Percentiles rank a stretch among this genome's conserved stretches.
Evolutionary conservation across 2,329 filamentous ascomycete species (phyloP).

Genomic region (Calonectria hawksworthii): DNA sequence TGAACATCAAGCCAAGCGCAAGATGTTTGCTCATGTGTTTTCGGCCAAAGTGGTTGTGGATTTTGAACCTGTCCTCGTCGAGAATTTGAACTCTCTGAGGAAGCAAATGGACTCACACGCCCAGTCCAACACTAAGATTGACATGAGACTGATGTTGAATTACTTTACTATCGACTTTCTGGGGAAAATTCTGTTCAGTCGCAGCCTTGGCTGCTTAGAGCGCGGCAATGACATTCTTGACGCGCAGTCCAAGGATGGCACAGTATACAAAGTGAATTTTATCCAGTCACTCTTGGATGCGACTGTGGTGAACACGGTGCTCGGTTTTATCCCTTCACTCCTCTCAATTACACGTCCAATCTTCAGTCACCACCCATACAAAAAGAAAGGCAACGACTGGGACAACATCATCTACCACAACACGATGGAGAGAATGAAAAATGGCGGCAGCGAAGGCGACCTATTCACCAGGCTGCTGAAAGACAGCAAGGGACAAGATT

Average conservation of each 20-base stretch:
- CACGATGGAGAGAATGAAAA: neutral
- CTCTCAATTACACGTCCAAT: neutral
- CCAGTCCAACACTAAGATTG: neutral
- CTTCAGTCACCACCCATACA: neutral
- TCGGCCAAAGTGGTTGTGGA: constrained; percentile 5
- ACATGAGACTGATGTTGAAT: constrained; percentile 15
- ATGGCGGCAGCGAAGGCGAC: neutral
- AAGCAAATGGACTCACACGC: neutral
- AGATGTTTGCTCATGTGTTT: constrained; percentile 24
- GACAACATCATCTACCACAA: constrained; percentile 24
- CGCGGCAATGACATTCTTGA: constrained; percentile 19
- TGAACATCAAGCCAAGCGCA: constrained; percentile 26
- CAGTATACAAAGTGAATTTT: constrained; percentile 7
- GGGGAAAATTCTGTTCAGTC: neutral
- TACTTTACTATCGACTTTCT: constrained; percentile 31
- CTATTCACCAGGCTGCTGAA: neutral
- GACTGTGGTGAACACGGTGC: constrained; percentile 7
- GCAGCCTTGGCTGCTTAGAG: constrained; percentile 15
- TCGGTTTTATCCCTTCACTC: neutral
- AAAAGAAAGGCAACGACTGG: constrained; percentile 7
- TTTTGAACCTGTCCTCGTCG: constrained; percentile 10
- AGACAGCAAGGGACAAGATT: neutral
- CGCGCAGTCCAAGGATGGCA: neutral
- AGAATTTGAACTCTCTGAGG: neutral
- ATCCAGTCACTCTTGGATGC: constrained; percentile 14